Conservation (phyloP, 2,329 filamentous ascomycete genomes). For the Nothophoma quercina region DNA sequence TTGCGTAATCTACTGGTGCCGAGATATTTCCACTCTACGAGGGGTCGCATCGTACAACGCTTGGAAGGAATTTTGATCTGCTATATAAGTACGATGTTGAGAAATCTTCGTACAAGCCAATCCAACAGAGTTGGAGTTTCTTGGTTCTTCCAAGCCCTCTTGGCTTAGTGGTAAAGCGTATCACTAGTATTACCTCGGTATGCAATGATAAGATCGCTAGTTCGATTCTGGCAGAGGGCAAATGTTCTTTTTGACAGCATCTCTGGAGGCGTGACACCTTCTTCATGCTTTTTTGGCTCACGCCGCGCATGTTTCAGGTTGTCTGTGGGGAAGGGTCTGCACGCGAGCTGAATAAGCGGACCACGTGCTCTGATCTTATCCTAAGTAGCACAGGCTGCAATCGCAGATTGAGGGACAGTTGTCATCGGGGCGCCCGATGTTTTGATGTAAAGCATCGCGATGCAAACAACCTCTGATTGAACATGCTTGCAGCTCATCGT, state of each 20-base stretch:
- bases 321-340: slow-evolving; percentile 2
- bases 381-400: background rate
- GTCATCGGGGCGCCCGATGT: background rate
- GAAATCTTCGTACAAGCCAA: background rate
- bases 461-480: background rate
- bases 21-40: background rate
- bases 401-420: too few relatives aligned
- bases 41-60: too few relatives aligned
- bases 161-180: slow-evolving; percentile 50
- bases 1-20: background rate
- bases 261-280: background rate
- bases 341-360: background rate
- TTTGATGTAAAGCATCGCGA: background rate
- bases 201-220: slow-evolving; percentile 48
- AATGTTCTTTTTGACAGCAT: slow-evolving; percentile 20
- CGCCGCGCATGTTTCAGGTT: background rate
- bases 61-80: background rate
- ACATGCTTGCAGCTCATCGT: background rate
- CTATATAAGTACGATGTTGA: background rate
- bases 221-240: slow-evolving; percentile 50
- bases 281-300: background rate
- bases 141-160: slow-evolving; percentile 28
- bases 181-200: slow-evolving; percentile 42
- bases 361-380: background rate
- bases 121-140: slow-evolving; percentile 16